Evolutionary conservation across 331 rosid species (phyloP).

Genomic region (Cydonia oblonga): DNA sequence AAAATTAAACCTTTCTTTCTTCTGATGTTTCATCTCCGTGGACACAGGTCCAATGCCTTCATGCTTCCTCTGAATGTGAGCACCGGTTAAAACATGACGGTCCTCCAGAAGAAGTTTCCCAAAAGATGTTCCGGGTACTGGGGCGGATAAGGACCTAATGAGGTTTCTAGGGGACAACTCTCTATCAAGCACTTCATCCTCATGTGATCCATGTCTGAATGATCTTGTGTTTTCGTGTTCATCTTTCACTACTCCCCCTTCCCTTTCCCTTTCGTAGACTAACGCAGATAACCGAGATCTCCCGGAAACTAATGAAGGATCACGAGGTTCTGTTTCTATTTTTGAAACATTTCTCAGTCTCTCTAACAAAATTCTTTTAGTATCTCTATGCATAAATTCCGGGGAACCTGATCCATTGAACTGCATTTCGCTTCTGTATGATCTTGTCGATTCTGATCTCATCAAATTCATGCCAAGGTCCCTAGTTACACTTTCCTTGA

Average conservation of each 20-base stretch:
- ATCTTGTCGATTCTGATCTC: constrained; percentile 62
- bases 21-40: constrained; percentile 37
- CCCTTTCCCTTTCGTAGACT: constrained; percentile 42
- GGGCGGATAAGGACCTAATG: constrained; percentile 85
- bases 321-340: constrained; percentile 33
- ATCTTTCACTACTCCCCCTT: constrained; percentile 42
- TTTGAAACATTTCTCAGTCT: constrained; percentile 49
- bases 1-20: constrained; percentile 70
- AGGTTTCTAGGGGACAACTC: constrained; percentile 81
- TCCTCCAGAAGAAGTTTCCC: constrained; percentile 98
- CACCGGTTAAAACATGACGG: constrained; percentile 80
- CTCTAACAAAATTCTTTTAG: constrained; percentile 59
- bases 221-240: constrained; percentile 56
- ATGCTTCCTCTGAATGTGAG: constrained; percentile 77
- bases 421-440: constrained; percentile 53
- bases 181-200: constrained; percentile 30
- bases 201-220: constrained; percentile 60
- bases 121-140: constrained; percentile 91
- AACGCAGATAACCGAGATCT: constrained; percentile 35
- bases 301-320: constrained; percentile 19
- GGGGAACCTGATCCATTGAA: constrained; percentile 48
- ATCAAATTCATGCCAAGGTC: constrained; percentile 44
- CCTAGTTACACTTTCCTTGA: constrained; percentile 56
- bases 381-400: constrained; percentile 55
- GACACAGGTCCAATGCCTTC: constrained; percentile 58